Percentiles rank a stretch among this genome's conserved stretches.
Conservation (phyloP, 305 asterid species). For the Fraxinus latifolia region DNA sequence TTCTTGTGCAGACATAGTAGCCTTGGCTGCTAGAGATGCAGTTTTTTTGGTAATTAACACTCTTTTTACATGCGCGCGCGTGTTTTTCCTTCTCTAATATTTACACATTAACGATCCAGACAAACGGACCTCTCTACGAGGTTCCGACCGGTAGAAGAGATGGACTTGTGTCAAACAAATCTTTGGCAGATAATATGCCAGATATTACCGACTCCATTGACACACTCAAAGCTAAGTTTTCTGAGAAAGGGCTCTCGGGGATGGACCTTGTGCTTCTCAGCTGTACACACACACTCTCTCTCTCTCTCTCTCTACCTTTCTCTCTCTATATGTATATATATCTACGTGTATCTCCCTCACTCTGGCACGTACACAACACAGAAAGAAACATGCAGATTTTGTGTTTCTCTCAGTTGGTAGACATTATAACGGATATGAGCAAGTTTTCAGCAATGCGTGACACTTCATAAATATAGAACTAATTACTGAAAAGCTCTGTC, state of each 20-base stretch:
- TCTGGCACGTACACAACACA: conserved; percentile 1
- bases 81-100: not conserved
- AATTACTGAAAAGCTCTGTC: not conserved
- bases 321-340: conserved; percentile 13
- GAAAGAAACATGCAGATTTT: conserved; percentile 34
- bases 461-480: not conserved
- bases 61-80: not conserved
- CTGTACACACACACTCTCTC: conserved; percentile 26
- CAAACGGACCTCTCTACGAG: conserved; percentile 60
- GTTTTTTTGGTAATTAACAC: conserved; percentile 40
- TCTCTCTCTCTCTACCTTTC: not conserved
- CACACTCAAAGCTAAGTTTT: conserved; percentile 53
- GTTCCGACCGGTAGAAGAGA: conserved; percentile 85
- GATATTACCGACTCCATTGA: conserved; percentile 65
- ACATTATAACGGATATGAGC: conserved; percentile 31
- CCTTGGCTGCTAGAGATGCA: conserved; percentile 89
- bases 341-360: conserved; percentile 3
- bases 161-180: conserved; percentile 52
- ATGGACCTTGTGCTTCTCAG: conserved; percentile 79
- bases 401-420: conserved; percentile 48
- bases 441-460: not conserved
- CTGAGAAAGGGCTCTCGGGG: conserved; percentile 53
- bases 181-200: conserved; percentile 63
- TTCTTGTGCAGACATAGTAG: conserved; percentile 79
- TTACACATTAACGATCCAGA: conserved; percentile 28